These are phyloP conservation scores for Gnomoniopsis sp. DNA, from an alignment of 2,329 filamentous ascomycete species.

Conservation along the genomic window DNA sequence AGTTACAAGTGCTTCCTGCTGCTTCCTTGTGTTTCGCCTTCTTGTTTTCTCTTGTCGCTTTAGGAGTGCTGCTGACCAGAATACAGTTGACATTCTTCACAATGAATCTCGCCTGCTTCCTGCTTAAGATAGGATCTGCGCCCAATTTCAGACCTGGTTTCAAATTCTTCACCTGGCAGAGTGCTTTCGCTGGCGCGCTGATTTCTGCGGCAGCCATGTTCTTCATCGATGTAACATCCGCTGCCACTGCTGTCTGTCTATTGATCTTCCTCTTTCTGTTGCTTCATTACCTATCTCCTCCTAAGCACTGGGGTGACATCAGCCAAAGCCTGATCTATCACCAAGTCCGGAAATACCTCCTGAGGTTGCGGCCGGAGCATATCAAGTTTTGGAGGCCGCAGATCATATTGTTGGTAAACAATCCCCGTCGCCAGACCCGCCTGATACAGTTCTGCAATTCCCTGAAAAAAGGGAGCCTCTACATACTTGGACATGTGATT, in stretches of 20 bases:
- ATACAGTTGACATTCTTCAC: slow-evolving; percentile 82
- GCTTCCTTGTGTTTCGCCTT: too few relatives aligned
- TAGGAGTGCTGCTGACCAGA: slow-evolving; percentile 14
- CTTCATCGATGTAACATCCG: slow-evolving; percentile 81
- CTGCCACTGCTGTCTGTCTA: slow-evolving; percentile 69
- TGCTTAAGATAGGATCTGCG: slow-evolving; percentile 81
- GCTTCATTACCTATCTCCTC: slow-evolving; percentile 81
- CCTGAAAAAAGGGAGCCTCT: slow-evolving; percentile 81
- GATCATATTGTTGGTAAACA: slow-evolving; percentile 78
- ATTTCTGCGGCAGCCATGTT: slow-evolving; percentile 81
- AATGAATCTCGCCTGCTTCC: slow-evolving; percentile 82
- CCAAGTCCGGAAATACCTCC: slow-evolving; percentile 82
- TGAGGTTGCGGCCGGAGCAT: slow-evolving; percentile 80
- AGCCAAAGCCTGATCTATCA: slow-evolving; percentile 84
- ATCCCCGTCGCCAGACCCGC: slow-evolving; percentile 76
- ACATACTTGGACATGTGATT: slow-evolving; percentile 84
- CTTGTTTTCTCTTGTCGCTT: not conserved
- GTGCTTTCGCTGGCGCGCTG: slow-evolving; percentile 71
- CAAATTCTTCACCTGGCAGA: slow-evolving; percentile 85
- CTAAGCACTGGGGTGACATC: slow-evolving; percentile 87
- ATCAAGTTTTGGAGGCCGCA: slow-evolving; percentile 94
- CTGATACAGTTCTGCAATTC: slow-evolving; percentile 91
- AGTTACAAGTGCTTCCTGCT: not conserved
- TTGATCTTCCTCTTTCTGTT: slow-evolving; percentile 75
- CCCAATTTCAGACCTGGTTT: slow-evolving; percentile 88